These are phyloP conservation scores for Urostyla sp. DNA, from an alignment of 73 alveolate species.

Conservation along the genomic window DNA sequence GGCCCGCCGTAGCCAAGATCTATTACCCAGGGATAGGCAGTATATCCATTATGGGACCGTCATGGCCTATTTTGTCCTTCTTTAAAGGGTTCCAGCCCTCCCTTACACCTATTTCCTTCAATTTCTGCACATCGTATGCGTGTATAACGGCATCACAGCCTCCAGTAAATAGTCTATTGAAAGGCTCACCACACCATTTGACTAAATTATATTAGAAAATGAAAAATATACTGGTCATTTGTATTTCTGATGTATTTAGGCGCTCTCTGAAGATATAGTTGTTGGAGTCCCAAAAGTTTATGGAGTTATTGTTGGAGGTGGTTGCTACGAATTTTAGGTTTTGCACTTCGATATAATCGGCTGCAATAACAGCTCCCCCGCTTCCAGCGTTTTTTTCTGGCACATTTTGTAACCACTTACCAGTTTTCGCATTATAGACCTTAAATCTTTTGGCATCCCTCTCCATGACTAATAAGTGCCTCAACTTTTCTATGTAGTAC, in stretches of 20 bases:
- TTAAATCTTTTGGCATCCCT: slow-evolving; percentile 92
- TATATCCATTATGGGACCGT: slow-evolving; percentile 84
- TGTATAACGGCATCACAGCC: slow-evolving; percentile 96
- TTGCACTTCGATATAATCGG: slow-evolving; percentile 83
- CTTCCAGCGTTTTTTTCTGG: slow-evolving; percentile 56
- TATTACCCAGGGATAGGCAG: slow-evolving; percentile 82
- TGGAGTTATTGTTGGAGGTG: slow-evolving; percentile 93
- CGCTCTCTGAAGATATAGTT: slow-evolving; percentile 87
- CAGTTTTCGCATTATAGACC: slow-evolving; percentile 91
- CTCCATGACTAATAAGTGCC: slow-evolving; percentile 94
- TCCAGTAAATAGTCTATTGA: slow-evolving; percentile 84
- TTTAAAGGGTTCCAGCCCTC: slow-evolving; percentile 92
- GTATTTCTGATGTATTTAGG: slow-evolving; percentile 85
- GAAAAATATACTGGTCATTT: slow-evolving; percentile 61
- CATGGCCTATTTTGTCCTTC: slow-evolving; percentile 85
- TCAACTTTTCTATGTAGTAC: slow-evolving; percentile 89
- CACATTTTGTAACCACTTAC: slow-evolving; percentile 81
- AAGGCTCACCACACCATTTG: slow-evolving; percentile 79
- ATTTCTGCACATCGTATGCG: slow-evolving; percentile 87
- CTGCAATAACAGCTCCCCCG: slow-evolving; percentile 95
- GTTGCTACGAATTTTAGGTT: slow-evolving; percentile 93
- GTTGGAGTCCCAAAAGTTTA: slow-evolving; percentile 95
- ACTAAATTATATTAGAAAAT: slow-evolving; percentile 7
- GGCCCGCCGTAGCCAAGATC: slow-evolving; percentile 87
- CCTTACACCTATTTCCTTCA: slow-evolving; percentile 77